A percentile compares a stretch with the other conserved stretches of the same genome.
phyloP scores from a whole-genome alignment of 371 early-diverging fungal genomes.

The Globomyces sp. region DNA sequence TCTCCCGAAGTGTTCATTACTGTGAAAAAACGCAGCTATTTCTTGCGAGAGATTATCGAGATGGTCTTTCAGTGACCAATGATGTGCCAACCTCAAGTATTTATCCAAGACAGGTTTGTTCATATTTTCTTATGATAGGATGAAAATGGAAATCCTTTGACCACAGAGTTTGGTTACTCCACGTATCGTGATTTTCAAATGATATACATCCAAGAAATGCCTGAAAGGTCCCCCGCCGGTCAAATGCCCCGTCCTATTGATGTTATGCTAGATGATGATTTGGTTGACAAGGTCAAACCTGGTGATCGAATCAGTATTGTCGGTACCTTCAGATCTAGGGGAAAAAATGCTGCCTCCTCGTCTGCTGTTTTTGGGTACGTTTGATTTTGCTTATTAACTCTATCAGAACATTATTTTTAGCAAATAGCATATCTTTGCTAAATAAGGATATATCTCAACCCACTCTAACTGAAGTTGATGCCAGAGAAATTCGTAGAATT shows the following conservation, averaged over 20 bases:
- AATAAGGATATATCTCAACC: slow-evolving; percentile 52
- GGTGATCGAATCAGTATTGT: slow-evolving; percentile 97
- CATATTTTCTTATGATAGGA: slow-evolving; percentile 51
- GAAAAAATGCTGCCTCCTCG: slow-evolving; percentile 71
- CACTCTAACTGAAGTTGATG: slow-evolving; percentile 71
- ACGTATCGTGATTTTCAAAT: slow-evolving; percentile 96
- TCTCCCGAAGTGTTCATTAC: slow-evolving; percentile 93
- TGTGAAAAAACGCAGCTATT: slow-evolving; percentile 81
- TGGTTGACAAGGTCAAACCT: slow-evolving; percentile 97
- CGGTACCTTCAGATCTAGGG: slow-evolving; percentile 93
- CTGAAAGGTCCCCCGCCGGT: slow-evolving; percentile 98
- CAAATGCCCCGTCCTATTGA: slow-evolving; percentile 97
- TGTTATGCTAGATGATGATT: slow-evolving; percentile 95
- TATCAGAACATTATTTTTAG: slow-evolving; percentile 84
- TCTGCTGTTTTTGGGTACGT: slow-evolving; percentile 80
- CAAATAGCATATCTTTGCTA: slow-evolving; percentile 83
- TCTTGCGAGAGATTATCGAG: slow-evolving; percentile 87
- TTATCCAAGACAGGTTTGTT: slow-evolving; percentile 50
- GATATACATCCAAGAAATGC: slow-evolving; percentile 98
- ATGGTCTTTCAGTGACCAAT: slow-evolving; percentile 64
- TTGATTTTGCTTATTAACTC: neutral
- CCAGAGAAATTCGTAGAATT: slow-evolving; percentile 79
- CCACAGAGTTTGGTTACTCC: slow-evolving; percentile 94
- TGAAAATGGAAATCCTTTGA: slow-evolving; percentile 86
- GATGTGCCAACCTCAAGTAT: slow-evolving; percentile 67